phyloP scores from a whole-genome alignment of 331 rosid species.

The Phaseolus coccineus region DNA sequence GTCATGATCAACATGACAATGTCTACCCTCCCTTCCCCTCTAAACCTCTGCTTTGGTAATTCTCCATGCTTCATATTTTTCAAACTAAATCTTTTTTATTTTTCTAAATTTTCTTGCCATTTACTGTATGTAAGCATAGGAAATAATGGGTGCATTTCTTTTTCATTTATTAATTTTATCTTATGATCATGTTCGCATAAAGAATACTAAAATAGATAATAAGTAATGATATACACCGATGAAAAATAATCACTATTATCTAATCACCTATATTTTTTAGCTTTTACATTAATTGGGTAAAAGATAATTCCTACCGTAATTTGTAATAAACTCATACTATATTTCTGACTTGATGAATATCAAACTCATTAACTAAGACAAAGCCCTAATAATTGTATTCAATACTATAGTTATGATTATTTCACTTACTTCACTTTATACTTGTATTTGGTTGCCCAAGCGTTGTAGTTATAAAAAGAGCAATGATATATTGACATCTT shows the following conservation, averaged over 20 bases:
- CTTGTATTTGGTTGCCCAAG: neutral
- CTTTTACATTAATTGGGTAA: neutral
- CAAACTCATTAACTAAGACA: neutral
- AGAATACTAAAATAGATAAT: neutral
- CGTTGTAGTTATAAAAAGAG: neutral
- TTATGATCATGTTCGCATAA: neutral
- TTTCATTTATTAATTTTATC: neutral
- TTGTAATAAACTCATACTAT: neutral
- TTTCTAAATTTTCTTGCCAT: neutral
- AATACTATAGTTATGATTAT: neutral
- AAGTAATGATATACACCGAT: neutral
- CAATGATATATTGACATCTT: no score
- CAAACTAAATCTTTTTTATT: no score
- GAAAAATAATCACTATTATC: neutral
- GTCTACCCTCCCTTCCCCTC: neutral
- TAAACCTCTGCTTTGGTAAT: neutral
- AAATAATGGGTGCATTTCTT: neutral
- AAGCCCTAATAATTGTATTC: neutral
- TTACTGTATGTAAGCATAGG: neutral
- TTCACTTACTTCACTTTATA: neutral
- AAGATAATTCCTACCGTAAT: neutral
- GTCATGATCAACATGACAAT: conserved; percentile 18
- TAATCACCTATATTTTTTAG: neutral
- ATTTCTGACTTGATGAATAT: neutral
- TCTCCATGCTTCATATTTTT: conserved; percentile 7